Base-by-base conservation (phyloP, 148 eudicot genomes). In the Drosera capensis region DNA sequence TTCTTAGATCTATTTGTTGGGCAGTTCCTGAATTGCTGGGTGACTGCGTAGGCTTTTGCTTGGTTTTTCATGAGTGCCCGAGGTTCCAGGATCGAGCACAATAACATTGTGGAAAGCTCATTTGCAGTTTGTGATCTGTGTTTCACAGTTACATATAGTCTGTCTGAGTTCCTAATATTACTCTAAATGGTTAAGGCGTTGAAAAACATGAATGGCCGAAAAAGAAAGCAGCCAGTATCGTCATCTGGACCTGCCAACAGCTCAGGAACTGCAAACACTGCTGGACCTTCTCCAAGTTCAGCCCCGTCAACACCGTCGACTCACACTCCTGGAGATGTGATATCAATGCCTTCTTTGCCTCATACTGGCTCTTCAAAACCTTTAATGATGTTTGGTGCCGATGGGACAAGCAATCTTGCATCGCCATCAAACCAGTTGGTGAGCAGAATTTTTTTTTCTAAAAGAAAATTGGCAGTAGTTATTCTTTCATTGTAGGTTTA, bases 231-330 rank as follows among this genome's bases (percentile, higher is more conserved):
- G 59, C 84, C 94, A 2, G 77, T 71, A 41, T 80, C 97, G 30
- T 80, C 97, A 56, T 88, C 95, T 3, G 97, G 95, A 17, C 97
- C 94, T 42, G 93, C 93, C 16, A 88, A 88, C 57, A 88, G 97
- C 73, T 71, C 97, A 20, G 97, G 97, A 68, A 88, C 97, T 14
- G 97, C 84, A 26, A 88, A 88, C 58, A 88, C 97, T 3, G 74
- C 93, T 3, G 97, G 97, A 20, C 97, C 94, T 8, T 86, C 95
- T 38, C 95, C 86, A 49, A 75, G 92, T 68, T 86, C 95, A 22
- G 95, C 95, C 38, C 95, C 95, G 20, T 88, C 97, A 36, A 80
- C 95, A 18, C 97, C 97, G 23, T 88, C 97, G 43, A 84, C 92
- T 48, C 97, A 83, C 43, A 84, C 97, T 37, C 71, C 92, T 14